phyloP scores from a whole-genome alignment of 2,329 filamentous ascomycete genomes.

The Dothistroma pini region DNA sequence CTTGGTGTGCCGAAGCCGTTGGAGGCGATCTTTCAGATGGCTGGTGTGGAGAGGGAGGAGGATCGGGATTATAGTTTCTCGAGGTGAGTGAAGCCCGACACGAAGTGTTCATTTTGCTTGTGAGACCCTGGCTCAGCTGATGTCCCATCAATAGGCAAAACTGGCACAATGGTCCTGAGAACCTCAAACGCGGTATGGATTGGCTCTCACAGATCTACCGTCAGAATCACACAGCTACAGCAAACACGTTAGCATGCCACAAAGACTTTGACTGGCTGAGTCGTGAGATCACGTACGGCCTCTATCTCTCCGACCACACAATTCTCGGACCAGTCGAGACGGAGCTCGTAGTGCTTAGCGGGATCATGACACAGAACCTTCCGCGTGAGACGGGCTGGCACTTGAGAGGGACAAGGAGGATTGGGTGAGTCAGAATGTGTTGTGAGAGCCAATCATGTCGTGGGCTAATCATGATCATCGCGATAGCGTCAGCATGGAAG shows the following conservation, averaged over 20 bases:
- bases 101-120: too few species aligned
- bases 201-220: slow-evolving; percentile 59
- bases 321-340: slow-evolving; percentile 55
- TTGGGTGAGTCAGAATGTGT: slow-evolving; percentile 35
- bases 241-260: slow-evolving; percentile 42
- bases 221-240: slow-evolving; percentile 43
- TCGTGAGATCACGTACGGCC: slow-evolving; percentile 55
- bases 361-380: slow-evolving; percentile 59
- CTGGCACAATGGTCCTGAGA: slow-evolving; percentile 58
- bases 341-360: slow-evolving; percentile 52
- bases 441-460: not conserved
- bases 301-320: slow-evolving; percentile 55
- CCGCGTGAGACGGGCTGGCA: slow-evolving; percentile 54
- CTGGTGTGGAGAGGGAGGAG: slow-evolving; percentile 49
- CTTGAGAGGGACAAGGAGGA: slow-evolving; percentile 47
- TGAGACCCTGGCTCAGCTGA: not conserved
- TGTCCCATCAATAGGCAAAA: slow-evolving; percentile 37
- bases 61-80: slow-evolving; percentile 56
- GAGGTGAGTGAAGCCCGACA: slow-evolving; percentile 32
- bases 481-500: slow-evolving; percentile 38
- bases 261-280: slow-evolving; percentile 52
- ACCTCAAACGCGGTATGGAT: slow-evolving; percentile 49
- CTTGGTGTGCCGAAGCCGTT: slow-evolving; percentile 62
- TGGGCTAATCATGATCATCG: not conserved
- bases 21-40: slow-evolving; percentile 57